Base-by-base conservation (phyloP, 192 early-diverging fungal species). In the Linnemannia hyalina region DNA sequence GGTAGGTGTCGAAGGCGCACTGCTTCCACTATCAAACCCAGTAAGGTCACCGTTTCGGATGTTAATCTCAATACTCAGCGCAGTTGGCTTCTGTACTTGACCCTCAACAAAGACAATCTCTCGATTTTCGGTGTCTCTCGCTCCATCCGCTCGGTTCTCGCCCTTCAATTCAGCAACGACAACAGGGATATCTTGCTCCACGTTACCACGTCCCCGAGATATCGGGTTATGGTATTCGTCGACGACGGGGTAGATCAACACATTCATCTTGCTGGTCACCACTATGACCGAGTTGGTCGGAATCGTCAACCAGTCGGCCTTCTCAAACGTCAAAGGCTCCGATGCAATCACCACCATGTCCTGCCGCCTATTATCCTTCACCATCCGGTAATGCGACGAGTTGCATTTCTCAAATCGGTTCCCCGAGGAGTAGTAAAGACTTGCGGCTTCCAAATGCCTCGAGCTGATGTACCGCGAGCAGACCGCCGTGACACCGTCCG, bases 291-390 rank as follows among this genome's bases (percentile, higher is more conserved):
- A 95, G 55, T 96, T 96, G 23, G 92, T 93, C 9, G 95, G 95
- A 46, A 96, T 92, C 49, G 88, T 91, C 76, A 94, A 73, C 95
- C 95, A 96, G 83, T 96, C 95, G 5, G 94, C 90, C 78, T 93
- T 92, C 78, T 95, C 95, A 68, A 94, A 95, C n/a, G 95, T 96
- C 38, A 96, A 83, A 23, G 95, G 95, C 81, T 96, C 95, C 0
- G 93, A 93, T 0, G 95, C 94, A 70, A 96, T 92, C 10, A 96
- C 88, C 6, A 96, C 95, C 65, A 95, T 94, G 70, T 96, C 95
- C 80, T 96, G 95, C 55, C 94, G 93, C 68, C 89, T 90, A 1
- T 89, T 89, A 13, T 71, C 77, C 73, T 92, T 93, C 38, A 91
- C 76, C 95, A 96, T 96, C 35, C 90, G 90, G 71, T 96, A 96